Conservation (phyloP, 2,329 filamentous ascomycete species). For the Trichoderma atroviride region DNA sequence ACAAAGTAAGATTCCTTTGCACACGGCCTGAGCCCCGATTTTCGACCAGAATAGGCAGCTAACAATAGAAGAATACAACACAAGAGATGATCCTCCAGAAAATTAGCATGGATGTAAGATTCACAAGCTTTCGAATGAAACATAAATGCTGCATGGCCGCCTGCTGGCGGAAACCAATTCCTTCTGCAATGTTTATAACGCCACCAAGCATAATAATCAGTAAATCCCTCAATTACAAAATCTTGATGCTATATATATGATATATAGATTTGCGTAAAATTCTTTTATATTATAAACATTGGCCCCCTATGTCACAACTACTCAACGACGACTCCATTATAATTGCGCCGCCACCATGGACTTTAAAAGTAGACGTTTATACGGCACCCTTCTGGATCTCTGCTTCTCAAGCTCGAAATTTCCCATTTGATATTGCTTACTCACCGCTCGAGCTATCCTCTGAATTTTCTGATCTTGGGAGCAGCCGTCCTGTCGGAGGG, state of each 20-base stretch:
- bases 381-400: constrained; percentile 46
- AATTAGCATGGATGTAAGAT: background rate
- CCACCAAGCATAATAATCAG: background rate
- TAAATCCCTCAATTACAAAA: background rate
- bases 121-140: background rate
- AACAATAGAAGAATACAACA: no score
- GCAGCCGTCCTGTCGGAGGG: background rate
- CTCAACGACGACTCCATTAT: background rate
- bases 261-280: background rate
- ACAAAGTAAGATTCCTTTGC: no score
- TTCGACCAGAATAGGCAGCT: no score
- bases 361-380: constrained; percentile 37
- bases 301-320: background rate
- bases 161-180: background rate
- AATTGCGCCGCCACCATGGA: background rate
- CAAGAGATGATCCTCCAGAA: background rate
- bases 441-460: constrained; percentile 51
- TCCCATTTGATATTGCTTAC: constrained; percentile 44
- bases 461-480: constrained; percentile 39
- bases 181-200: background rate
- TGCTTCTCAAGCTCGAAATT: constrained; percentile 35
- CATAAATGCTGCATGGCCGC: background rate
- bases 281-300: background rate
- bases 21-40: no score
- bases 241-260: background rate